Percentiles rank a stretch among this genome's conserved stretches.
Evolutionary conservation across 2,329 filamentous ascomycete species (phyloP).

Genomic region (Arthrocladium fulminans): DNA sequence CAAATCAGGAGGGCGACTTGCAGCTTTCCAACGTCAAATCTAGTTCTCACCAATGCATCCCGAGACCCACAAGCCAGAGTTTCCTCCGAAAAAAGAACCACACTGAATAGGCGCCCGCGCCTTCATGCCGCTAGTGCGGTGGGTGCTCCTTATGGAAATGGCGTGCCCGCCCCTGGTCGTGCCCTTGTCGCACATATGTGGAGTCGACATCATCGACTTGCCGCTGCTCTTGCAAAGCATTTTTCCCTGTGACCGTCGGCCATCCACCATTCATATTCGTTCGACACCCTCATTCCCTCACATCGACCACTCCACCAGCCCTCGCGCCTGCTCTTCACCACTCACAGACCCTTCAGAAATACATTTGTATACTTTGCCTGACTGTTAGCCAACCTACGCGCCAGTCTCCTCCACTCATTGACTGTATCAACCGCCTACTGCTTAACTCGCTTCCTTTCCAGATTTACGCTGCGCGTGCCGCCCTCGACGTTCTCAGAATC

Average conservation of each 20-base stretch:
- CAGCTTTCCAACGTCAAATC: not conserved
- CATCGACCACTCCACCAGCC: conserved; percentile 5
- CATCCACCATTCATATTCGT: conserved; percentile 10
- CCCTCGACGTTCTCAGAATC: not conserved
- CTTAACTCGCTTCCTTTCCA: conserved; percentile 2
- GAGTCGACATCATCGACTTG: conserved; percentile 9
- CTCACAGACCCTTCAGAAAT: not conserved
- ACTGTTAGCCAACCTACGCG: conserved; percentile 8
- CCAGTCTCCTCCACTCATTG: conserved; percentile 12
- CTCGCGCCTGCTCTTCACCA: conserved; percentile 5
- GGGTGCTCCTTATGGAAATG: no score
- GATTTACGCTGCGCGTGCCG: conserved; percentile 7
- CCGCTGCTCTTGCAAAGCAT: conserved; percentile 5
- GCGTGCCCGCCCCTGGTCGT: conserved; percentile 1
- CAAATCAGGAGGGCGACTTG: conserved; percentile 1
- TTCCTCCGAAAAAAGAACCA: conserved; percentile 1
- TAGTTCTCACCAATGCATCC: not conserved
- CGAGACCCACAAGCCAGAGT: not conserved
- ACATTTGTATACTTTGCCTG: conserved; percentile 4
- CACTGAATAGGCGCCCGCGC: conserved; percentile 5
- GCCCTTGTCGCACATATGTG: not conserved
- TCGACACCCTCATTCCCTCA: conserved; percentile 8
- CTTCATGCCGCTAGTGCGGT: conserved; percentile 4
- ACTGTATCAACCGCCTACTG: conserved; percentile 4
- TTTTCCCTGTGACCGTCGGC: conserved; percentile 9